Percentiles rank a stretch among this genome's conserved stretches.
These are phyloP conservation scores for Trichophyton benhamiae DNA, from an alignment of 2,329 filamentous ascomycete species.

Conservation along the genomic window DNA sequence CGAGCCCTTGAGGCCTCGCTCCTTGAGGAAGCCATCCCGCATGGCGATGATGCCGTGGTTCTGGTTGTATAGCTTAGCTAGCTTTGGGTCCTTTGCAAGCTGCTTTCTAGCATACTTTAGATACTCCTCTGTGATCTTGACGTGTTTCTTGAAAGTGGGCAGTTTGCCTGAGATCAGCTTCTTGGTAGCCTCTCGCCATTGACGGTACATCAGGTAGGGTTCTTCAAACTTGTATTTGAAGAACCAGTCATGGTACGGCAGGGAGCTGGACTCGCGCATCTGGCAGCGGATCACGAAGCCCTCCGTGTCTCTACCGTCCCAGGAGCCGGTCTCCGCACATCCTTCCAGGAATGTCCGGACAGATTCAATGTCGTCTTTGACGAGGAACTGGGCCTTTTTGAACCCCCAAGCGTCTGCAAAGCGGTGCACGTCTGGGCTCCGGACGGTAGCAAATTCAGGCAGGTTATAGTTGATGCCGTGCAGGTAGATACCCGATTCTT, in stretches of 20 bases:
- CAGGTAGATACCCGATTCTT: slow-evolving; percentile 79
- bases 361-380: slow-evolving; percentile 59
- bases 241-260: slow-evolving; percentile 81
- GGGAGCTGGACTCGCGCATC: slow-evolving; percentile 39
- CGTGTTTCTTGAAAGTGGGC: slow-evolving; percentile 74
- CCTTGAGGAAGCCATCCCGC: slow-evolving; percentile 73
- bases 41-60: slow-evolving; percentile 95
- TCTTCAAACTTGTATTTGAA: slow-evolving; percentile 99
- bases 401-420: slow-evolving; percentile 94
- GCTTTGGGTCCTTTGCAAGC: slow-evolving; percentile 53
- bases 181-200: slow-evolving; percentile 97
- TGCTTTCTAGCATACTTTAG: slow-evolving; percentile 65
- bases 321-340: slow-evolving; percentile 76
- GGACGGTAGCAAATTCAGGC: slow-evolving; percentile 81
- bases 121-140: slow-evolving; percentile 83
- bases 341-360: slow-evolving; percentile 73
- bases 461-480: slow-evolving; percentile 94
- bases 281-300: slow-evolving; percentile 93
- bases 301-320: slow-evolving; percentile 85
- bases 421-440: slow-evolving; percentile 66
- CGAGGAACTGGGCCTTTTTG: slow-evolving; percentile 68
- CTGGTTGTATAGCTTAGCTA: slow-evolving; percentile 60
- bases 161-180: slow-evolving; percentile 62
- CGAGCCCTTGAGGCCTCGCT: slow-evolving; percentile 71
- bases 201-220: slow-evolving; percentile 95